Conservation (phyloP, 345 rosid genomes). For the Xanthoceras sorbifolium region DNA sequence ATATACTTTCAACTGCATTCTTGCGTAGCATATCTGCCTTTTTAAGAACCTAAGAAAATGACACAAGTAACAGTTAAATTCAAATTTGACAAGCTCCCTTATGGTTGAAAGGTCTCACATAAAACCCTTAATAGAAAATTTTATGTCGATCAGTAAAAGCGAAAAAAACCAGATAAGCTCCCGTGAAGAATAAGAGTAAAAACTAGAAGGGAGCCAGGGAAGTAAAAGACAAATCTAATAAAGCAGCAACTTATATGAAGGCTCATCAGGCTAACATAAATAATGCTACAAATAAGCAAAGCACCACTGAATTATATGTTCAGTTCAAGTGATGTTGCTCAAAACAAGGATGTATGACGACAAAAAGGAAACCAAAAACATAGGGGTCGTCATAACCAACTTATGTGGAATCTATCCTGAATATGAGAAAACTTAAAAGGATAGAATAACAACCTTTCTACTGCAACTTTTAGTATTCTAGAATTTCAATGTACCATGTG, state of each 20-base stretch:
- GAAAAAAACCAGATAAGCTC: neutral
- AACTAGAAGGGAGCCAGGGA: neutral
- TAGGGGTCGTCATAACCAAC: neutral
- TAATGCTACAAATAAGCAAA: neutral
- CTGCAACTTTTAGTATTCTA: neutral
- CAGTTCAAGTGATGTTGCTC: neutral
- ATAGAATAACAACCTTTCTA: neutral
- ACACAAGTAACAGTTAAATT: slow-evolving; percentile 23
- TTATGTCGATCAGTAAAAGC: neutral
- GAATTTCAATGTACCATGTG: neutral
- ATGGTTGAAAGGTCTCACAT: neutral
- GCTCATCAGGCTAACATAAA: neutral
- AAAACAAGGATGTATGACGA: neutral
- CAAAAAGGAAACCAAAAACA: neutral
- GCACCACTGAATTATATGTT: neutral
- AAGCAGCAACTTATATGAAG: neutral
- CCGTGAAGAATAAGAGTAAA: neutral
- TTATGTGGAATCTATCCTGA: neutral
- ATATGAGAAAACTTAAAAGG: neutral
- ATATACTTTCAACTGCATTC: slow-evolving; percentile 99
- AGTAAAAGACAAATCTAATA: neutral
- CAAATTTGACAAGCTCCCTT: neutral
- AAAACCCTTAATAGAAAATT: neutral
- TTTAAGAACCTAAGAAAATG: slow-evolving; percentile 76
- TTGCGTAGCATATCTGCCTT: slow-evolving; percentile 99